Percentiles rank a stretch among this genome's conserved stretches.
These are phyloP conservation scores for Solanum chilense DNA, from an alignment of 257 asterid species.

Conservation along the genomic window DNA sequence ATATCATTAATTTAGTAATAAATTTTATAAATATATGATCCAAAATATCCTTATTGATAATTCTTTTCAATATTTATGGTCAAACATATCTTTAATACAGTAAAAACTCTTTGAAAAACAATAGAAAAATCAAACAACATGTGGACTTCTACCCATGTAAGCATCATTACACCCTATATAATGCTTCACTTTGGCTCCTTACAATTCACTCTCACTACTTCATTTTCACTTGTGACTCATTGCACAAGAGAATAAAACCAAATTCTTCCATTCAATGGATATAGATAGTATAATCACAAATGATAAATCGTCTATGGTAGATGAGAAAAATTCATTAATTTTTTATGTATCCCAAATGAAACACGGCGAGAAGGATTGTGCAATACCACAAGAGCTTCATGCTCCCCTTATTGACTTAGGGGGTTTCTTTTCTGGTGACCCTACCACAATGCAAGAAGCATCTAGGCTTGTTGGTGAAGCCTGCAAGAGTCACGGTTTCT, in stretches of 20 bases:
- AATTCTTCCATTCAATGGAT: slow-evolving; percentile 40
- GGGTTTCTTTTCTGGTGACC: slow-evolving; percentile 60
- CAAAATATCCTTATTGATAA: neutral
- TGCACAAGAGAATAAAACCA: neutral
- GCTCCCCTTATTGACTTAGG: slow-evolving; percentile 56
- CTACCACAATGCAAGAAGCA: slow-evolving; percentile 23
- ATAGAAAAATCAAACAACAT: neutral
- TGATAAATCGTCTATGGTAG: slow-evolving; percentile 5
- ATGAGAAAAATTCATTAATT: neutral
- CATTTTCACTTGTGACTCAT: neutral
- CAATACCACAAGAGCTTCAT: slow-evolving; percentile 23
- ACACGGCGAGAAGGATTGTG: neutral
- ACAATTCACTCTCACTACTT: neutral
- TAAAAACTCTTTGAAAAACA: too few relatives aligned
- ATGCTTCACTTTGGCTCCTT: neutral
- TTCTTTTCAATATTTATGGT: too few relatives aligned
- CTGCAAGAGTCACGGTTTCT: slow-evolving; percentile 60
- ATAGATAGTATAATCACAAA: slow-evolving; percentile 20
- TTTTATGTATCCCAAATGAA: slow-evolving; percentile 41
- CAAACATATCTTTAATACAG: neutral
- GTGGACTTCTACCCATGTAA: slow-evolving; percentile 2
- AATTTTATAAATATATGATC: too few relatives aligned
- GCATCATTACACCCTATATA: neutral
- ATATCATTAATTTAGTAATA: too few relatives aligned
- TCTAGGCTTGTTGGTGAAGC: slow-evolving; percentile 52